phyloP scores from a whole-genome alignment of 2,329 filamentous ascomycete species.

The Clonostachys byssicola region DNA sequence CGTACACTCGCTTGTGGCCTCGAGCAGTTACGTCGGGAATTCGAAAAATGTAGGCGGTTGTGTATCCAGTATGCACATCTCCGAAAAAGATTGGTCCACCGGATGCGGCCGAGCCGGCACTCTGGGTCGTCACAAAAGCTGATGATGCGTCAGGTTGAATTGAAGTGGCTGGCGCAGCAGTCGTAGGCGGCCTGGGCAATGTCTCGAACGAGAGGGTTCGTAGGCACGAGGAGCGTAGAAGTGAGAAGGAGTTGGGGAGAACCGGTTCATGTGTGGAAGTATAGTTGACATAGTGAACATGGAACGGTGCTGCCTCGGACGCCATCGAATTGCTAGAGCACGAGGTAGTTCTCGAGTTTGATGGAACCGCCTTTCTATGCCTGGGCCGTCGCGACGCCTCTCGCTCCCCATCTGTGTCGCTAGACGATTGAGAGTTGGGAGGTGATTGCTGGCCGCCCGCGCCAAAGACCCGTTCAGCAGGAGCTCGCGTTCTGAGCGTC shows the following conservation, averaged over 20 bases:
- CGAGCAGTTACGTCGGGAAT: slow-evolving; percentile 65
- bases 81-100: slow-evolving; percentile 68
- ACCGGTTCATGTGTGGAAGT: slow-evolving; percentile 65
- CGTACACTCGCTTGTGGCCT: slow-evolving; percentile 66
- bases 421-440: slow-evolving; percentile 46
- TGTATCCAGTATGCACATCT: slow-evolving; percentile 61
- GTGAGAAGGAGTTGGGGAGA: slow-evolving; percentile 58
- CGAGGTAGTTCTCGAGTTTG: slow-evolving; percentile 38
- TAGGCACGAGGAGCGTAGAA: slow-evolving; percentile 61
- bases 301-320: slow-evolving; percentile 38
- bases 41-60: slow-evolving; percentile 67
- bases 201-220: slow-evolving; percentile 65
- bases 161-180: slow-evolving; percentile 22
- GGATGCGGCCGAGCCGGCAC: slow-evolving; percentile 48
- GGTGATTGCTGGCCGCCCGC: slow-evolving; percentile 41
- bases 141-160: slow-evolving; percentile 31
- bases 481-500: slow-evolving; percentile 55
- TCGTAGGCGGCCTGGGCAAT: slow-evolving; percentile 50
- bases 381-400: slow-evolving; percentile 30
- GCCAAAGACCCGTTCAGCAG: slow-evolving; percentile 55
- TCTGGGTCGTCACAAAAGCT: slow-evolving; percentile 50
- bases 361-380: slow-evolving; percentile 36
- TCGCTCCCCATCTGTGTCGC: slow-evolving; percentile 47
- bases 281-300: slow-evolving; percentile 64
- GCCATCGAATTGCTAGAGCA: slow-evolving; percentile 49